A percentile compares a stretch with the other conserved stretches of the same genome.
phyloP scores from a whole-genome alignment of 2,329 filamentous ascomycete species.

The Apiospora koreana region DNA sequence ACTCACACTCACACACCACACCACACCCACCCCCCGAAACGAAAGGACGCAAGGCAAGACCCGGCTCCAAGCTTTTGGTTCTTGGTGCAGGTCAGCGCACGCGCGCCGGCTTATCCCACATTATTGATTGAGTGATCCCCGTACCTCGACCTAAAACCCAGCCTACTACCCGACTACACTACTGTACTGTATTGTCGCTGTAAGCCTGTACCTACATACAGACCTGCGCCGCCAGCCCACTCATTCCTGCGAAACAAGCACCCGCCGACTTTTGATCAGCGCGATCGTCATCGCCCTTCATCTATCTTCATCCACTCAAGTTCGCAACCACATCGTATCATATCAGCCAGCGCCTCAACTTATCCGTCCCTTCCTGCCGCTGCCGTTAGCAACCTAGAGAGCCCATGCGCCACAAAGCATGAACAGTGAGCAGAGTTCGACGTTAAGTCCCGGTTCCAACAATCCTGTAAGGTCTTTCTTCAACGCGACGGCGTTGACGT shows the following conservation, averaged over 20 bases:
- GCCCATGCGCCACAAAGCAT: constrained; percentile 22
- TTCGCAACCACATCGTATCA: neutral
- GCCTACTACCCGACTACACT: constrained; percentile 6
- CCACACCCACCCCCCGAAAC: neutral
- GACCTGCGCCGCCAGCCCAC: constrained; percentile 16
- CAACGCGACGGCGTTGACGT: constrained; percentile 24
- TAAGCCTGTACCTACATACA: constrained; percentile 1
- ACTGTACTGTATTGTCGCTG: constrained; percentile 8
- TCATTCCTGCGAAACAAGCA: constrained; percentile 22
- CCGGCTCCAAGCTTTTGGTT: constrained; percentile 9
- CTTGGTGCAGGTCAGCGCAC: constrained; percentile 10
- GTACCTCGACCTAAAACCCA: constrained; percentile 8
- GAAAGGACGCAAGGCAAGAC: constrained; percentile 9
- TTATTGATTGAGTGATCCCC: constrained; percentile 11
- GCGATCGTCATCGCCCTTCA: constrained; percentile 26
- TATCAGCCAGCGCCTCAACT: constrained; percentile 5
- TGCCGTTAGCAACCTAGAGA: constrained; percentile 20
- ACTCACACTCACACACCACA: neutral
- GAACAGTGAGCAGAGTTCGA: constrained; percentile 25
- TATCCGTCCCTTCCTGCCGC: constrained; percentile 18
- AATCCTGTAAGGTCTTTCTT: constrained; percentile 20
- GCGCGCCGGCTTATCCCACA: constrained; percentile 10
- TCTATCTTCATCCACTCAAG: neutral
- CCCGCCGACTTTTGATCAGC: constrained; percentile 28
- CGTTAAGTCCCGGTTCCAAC: constrained; percentile 7